Conservation (phyloP, 139 green algal genomes). For the Micractinium conductrix region DNA sequence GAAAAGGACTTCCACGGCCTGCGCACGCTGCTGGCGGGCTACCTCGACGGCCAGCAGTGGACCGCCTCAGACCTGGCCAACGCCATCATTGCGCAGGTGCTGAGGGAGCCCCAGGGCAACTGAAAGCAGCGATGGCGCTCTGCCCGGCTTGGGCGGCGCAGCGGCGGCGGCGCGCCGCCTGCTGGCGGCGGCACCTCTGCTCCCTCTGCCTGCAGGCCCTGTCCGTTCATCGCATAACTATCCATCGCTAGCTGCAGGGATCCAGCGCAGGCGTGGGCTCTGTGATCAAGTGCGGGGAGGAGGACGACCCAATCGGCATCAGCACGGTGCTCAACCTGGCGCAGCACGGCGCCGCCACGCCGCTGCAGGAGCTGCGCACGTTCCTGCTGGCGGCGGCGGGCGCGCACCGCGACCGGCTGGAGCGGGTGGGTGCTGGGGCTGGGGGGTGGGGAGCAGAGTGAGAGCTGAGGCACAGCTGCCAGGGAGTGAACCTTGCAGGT, state of each 20-base stretch:
- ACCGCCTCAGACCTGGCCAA: slow-evolving; percentile 76
- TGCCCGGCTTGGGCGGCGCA: background rate
- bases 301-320: slow-evolving; percentile 86
- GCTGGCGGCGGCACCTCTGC: background rate
- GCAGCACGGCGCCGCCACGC: slow-evolving; percentile 48
- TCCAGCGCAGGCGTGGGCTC: slow-evolving; percentile 67
- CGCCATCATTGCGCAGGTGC: slow-evolving; percentile 75
- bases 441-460: background rate
- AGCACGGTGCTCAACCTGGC: slow-evolving; percentile 72
- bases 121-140: background rate
- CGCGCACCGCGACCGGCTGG: slow-evolving; percentile 12
- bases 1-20: slow-evolving; percentile 91
- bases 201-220: background rate
- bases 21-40: slow-evolving; percentile 77
- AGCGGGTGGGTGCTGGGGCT: slow-evolving; percentile 35
- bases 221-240: background rate
- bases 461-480: too few species aligned
- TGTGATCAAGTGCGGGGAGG: slow-evolving; percentile 85
- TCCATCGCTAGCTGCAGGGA: background rate
- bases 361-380: slow-evolving; percentile 61
- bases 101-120: background rate
- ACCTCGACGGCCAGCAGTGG: slow-evolving; percentile 80
- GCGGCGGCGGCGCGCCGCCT: background rate
- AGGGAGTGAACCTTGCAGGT: background rate
- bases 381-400: slow-evolving; percentile 61